Conservation (phyloP, 257 asterid species). For the Ehretia macrophylla region DNA sequence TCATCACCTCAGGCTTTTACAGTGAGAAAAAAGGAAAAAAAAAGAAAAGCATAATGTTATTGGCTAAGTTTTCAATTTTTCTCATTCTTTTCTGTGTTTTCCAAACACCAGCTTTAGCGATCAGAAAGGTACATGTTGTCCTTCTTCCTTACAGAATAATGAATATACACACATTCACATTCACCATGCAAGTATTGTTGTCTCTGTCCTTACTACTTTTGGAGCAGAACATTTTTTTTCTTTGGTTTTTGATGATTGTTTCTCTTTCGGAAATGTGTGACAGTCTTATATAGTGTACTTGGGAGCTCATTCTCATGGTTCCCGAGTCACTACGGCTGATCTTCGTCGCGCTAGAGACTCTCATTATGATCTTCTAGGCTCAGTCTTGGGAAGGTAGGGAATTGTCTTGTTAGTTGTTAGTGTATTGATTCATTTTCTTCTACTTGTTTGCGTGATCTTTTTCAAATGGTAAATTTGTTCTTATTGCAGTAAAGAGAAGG, state of each 20-base stretch:
- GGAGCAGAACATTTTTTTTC: no score
- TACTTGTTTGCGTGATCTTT: neutral
- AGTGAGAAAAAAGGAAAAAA: neutral
- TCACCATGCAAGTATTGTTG: neutral
- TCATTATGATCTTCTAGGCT: constrained; percentile 52
- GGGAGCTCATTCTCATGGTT: constrained; percentile 82
- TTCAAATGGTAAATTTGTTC: no score
- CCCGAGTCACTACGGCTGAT: constrained; percentile 32
- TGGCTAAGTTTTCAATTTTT: constrained; percentile 21
- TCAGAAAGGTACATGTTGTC: constrained; percentile 42
- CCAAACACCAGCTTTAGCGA: constrained; percentile 44
- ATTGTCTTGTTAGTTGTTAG: no score
- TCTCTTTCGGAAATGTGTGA: no score
- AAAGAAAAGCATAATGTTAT: constrained; percentile 20
- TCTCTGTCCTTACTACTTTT: no score
- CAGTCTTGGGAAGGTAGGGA: constrained; percentile 59
- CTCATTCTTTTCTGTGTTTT: constrained; percentile 29
- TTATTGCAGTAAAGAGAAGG: constrained; percentile 43
- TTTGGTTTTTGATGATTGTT: no score
- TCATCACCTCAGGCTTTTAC: constrained; percentile 14
- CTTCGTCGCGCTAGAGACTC: constrained; percentile 36
- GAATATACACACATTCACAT: neutral
- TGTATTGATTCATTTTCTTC: neutral
- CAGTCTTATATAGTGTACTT: constrained; percentile 69
- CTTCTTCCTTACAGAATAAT: neutral